These are phyloP conservation scores for Aquilaria sinensis DNA, from an alignment of 345 rosid species.

Conservation along the genomic window DNA sequence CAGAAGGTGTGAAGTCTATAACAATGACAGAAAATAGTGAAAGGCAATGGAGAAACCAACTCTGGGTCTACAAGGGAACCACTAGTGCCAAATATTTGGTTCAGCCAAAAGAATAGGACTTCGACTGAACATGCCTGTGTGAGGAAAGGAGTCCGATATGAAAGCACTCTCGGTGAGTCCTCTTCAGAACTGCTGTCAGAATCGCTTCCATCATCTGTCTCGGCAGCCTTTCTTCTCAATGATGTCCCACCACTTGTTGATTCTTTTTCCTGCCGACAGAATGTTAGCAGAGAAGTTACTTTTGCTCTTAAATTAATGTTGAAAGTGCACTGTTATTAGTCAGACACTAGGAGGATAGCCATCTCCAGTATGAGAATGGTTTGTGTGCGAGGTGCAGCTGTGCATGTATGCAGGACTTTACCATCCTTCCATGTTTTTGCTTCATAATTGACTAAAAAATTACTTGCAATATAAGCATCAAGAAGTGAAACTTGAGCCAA, in stretches of 20 bases:
- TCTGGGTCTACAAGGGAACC: background rate
- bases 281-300: background rate
- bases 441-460: background rate
- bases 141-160: constrained; percentile 79
- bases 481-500: background rate
- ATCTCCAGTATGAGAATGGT: background rate
- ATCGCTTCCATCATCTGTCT: constrained; percentile 46
- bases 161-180: constrained; percentile 51
- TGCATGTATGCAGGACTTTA: background rate
- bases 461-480: background rate
- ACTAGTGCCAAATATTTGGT: background rate
- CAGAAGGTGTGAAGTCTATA: too few relatives aligned
- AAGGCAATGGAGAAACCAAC: too few relatives aligned
- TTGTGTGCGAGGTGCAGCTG: too few relatives aligned
- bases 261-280: constrained; percentile 47
- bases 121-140: constrained; percentile 52
- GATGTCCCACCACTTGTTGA: constrained; percentile 43
- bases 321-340: too few relatives aligned
- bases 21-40: too few relatives aligned
- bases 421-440: background rate
- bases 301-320: background rate
- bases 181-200: constrained; percentile 77
- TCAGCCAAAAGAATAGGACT: background rate
- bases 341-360: background rate
- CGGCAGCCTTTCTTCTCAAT: constrained; percentile 34